Evolutionary conservation across 441 rosid species (phyloP), one percentile per base, ranked within the genome.

Genomic region (Cnidoscolus chayamansa): DNA sequence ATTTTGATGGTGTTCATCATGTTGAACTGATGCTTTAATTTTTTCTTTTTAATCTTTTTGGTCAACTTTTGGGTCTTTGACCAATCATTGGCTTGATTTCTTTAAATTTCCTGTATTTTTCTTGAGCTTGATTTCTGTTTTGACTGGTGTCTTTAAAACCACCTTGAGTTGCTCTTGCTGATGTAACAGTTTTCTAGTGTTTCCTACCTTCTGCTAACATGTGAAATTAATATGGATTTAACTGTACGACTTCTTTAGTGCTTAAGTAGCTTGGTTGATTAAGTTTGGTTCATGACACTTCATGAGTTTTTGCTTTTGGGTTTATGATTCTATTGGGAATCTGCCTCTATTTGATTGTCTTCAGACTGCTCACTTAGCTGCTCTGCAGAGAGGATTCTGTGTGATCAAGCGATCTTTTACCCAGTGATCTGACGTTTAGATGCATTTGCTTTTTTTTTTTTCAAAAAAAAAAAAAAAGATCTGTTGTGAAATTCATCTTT

Each of bases 1-100:
- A 16, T 63, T 4, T 12, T 8, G 0, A 25, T 30, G 15, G 13
- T 53, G 35, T 61, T 1, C 15, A 30, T 72, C 32, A 31, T 16
- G 32, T 56, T 20, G 32, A 12, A 56, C 12, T 56, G 32, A 20
- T n/a, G 67, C 1, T 31, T 54, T 53, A 20, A 31, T 16, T 72
- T 11, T 45, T 1, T 48, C 10, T 65, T 63, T 4, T 0, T 40
- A 12, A 20, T 40, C 7, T 32, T 57, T 65, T 55, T 47, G 43
- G 45, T 58, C 19, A 25, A 12, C 31, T 20, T 37, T 73, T 37
- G 50, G 48, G 45, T 69, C n/a, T 48, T 5, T 40, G 77, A 61
- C 51, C 17, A 47, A 69, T 50, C 67, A 60, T 75, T 68, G 70
- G 71, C 47, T 79, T 69, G 74, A 70, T 60, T 64, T 16, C 49